Conservation (phyloP, 148 eudicot genomes). For the Persicaria maculosa region DNA sequence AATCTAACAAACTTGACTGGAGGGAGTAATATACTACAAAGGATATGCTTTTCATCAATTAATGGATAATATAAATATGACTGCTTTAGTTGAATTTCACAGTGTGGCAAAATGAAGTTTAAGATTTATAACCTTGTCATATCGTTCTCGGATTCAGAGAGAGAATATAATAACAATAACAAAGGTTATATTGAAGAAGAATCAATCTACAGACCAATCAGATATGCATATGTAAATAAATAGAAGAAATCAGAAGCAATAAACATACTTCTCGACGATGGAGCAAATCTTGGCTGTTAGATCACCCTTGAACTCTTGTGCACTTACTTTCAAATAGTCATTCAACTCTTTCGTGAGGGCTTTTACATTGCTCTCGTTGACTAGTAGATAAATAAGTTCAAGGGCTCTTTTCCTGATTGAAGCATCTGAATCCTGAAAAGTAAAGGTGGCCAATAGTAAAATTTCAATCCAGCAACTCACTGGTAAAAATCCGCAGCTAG, state of each 20-base stretch:
- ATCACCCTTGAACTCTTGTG: slow-evolving; percentile 82
- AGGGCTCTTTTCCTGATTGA: slow-evolving; percentile 97
- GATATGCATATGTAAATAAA: not conserved
- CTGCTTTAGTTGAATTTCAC: not conserved
- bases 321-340: slow-evolving; percentile 81
- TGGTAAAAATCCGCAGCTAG: not conserved
- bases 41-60: no score
- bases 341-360: slow-evolving; percentile 83
- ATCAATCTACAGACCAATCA: not conserved
- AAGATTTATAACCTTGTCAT: not conserved
- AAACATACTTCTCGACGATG: slow-evolving; percentile 88
- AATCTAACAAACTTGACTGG: no score
- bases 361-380: slow-evolving; percentile 87
- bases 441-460: slow-evolving; percentile 11
- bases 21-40: no score
- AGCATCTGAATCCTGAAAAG: slow-evolving; percentile 92
- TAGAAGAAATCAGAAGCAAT: not conserved
- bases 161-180: not conserved
- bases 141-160: not conserved
- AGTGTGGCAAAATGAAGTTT: not conserved
- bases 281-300: slow-evolving; percentile 93
- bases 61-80: no score
- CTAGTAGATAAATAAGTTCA: slow-evolving; percentile 87
- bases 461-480: not conserved
- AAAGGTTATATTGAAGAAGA: not conserved